Evolutionary conservation across 805 yeast species (phyloP).

Genomic region (Priceomyces medius): DNA sequence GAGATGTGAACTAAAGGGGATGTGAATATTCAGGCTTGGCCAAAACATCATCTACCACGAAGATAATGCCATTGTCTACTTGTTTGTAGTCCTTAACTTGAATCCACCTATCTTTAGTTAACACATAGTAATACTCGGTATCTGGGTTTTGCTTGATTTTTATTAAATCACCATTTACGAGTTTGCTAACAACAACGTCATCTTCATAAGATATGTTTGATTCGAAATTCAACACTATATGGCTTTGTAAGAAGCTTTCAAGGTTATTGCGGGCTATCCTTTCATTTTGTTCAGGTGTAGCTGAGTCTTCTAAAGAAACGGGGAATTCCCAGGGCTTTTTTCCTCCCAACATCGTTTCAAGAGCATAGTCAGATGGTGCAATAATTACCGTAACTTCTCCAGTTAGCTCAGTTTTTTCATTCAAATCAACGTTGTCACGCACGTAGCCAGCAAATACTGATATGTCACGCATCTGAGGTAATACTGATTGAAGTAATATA

Average conservation of each 20-base stretch:
- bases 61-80: constrained; percentile 40
- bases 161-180: constrained; percentile 21
- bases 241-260: constrained; percentile 59
- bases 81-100: constrained; percentile 25
- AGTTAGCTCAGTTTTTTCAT: constrained; percentile 46
- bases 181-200: constrained; percentile 14
- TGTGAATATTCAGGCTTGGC: constrained; percentile 14
- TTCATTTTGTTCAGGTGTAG: constrained; percentile 41
- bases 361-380: constrained; percentile 69
- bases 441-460: constrained; percentile 67
- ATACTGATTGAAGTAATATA: constrained; percentile 31
- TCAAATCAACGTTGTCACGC: constrained; percentile 58
- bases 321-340: constrained; percentile 89
- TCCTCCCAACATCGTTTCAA: constrained; percentile 37
- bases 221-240: constrained; percentile 44
- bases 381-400: constrained; percentile 52
- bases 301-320: constrained; percentile 30
- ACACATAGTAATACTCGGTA: constrained; percentile 17
- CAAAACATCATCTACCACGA: constrained; percentile 36
- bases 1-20: neutral
- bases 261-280: constrained; percentile 51
- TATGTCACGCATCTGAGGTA: constrained; percentile 40
- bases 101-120: constrained; percentile 15
- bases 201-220: constrained; percentile 16
- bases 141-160: constrained; percentile 18